phyloP scores from a whole-genome alignment of 1,139 yeast species.

The Geotrichum phurueaensis region DNA sequence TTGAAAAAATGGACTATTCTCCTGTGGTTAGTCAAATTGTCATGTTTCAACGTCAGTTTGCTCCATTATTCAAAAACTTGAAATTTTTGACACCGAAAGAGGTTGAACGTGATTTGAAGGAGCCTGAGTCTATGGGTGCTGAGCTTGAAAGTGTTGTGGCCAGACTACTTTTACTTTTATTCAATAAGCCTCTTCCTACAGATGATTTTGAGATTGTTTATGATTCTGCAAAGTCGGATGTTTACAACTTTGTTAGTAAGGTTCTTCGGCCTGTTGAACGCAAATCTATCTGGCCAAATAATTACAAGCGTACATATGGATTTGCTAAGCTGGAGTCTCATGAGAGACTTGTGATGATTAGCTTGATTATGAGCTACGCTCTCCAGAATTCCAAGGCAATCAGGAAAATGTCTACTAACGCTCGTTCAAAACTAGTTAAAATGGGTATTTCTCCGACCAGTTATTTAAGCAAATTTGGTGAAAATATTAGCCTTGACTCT shows the following conservation, averaged over 20 bases:
- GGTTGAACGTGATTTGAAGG: slow-evolving; percentile 35
- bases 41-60: slow-evolving; percentile 33
- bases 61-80: slow-evolving; percentile 32
- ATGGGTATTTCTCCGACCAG: slow-evolving; percentile 4
- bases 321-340: neutral
- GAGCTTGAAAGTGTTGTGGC: slow-evolving; percentile 34
- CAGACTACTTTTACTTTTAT: slow-evolving; percentile 34
- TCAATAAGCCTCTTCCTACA: slow-evolving; percentile 26
- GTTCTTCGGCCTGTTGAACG: neutral
- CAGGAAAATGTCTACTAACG: neutral
- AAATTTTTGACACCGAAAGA: slow-evolving; percentile 39
- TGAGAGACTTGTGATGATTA: slow-evolving; percentile 6
- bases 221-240: neutral
- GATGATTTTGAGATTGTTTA: neutral
- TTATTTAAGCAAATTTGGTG: slow-evolving; percentile 1
- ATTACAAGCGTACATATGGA: neutral
- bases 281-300: neutral
- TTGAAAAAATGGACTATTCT: neutral
- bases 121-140: slow-evolving; percentile 25
- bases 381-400: slow-evolving; percentile 1
- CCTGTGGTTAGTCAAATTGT: slow-evolving; percentile 23
- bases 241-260: neutral
- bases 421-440: slow-evolving; percentile 1
- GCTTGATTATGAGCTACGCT: slow-evolving; percentile 1
- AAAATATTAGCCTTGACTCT: neutral